Percentiles rank a stretch among this genome's conserved stretches.
Conservation (phyloP, 768 basidiomycete genomes). For the Agaricus blazei region DNA sequence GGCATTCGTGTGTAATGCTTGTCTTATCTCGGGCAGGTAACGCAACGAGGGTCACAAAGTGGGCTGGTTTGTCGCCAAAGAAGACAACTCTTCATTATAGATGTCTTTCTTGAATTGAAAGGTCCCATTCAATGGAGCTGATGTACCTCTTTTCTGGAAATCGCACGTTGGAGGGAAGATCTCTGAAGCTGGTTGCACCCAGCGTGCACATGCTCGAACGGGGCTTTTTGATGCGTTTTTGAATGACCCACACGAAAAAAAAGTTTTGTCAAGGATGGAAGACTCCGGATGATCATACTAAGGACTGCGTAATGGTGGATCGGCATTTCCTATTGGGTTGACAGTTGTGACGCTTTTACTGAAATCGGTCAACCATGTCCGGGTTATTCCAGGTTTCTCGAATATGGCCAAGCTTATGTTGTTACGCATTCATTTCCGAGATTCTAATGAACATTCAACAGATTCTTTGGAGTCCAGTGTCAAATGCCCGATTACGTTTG, state of each 20-base stretch:
- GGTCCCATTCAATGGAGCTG: slow-evolving; percentile 24
- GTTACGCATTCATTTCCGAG: slow-evolving; percentile 21
- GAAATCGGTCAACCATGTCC: background rate
- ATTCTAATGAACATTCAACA: slow-evolving; percentile 45
- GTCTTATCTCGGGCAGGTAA: slow-evolving; percentile 25
- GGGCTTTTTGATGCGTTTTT: slow-evolving; percentile 30
- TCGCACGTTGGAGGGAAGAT: slow-evolving; percentile 10
- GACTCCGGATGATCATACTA: background rate
- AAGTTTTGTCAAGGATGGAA: slow-evolving; percentile 20
- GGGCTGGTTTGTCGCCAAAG: slow-evolving; percentile 12
- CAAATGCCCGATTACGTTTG: slow-evolving; percentile 12
- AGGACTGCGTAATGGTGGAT: background rate
- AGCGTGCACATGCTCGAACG: slow-evolving; percentile 20
- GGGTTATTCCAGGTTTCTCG: background rate
- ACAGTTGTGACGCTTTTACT: background rate
- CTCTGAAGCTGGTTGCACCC: slow-evolving; percentile 6
- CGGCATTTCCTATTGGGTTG: background rate
- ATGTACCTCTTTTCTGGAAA: slow-evolving; percentile 10
- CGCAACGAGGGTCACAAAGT: slow-evolving; percentile 14
- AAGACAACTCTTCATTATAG: slow-evolving; percentile 36
- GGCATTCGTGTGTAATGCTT: background rate
- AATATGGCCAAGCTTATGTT: background rate
- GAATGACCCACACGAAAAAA: slow-evolving; percentile 23
- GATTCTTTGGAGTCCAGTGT: slow-evolving; percentile 20
- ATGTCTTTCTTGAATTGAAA: slow-evolving; percentile 38